Percentiles rank a stretch among this genome's conserved stretches.
Evolutionary conservation across 345 rosid species (phyloP).

Genomic region (Citrus inodora): DNA sequence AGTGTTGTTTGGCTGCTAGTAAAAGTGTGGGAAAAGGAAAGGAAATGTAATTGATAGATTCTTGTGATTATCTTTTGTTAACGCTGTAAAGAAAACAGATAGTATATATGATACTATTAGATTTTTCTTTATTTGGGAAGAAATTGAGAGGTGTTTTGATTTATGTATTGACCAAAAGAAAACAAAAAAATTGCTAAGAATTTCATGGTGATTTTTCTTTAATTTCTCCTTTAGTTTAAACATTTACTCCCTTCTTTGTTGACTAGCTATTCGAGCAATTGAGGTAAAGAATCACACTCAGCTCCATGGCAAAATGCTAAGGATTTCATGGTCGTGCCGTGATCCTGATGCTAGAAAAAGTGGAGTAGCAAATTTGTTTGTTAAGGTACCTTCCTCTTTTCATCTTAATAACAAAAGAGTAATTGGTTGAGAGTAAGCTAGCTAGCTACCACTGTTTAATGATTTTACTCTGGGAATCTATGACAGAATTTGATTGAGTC

Average conservation of each 20-base stretch:
- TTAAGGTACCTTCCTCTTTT: conserved; percentile 45
- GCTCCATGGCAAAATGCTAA: conserved; percentile 60
- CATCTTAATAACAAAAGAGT: background rate
- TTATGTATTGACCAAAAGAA: no score
- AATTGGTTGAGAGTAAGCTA: background rate
- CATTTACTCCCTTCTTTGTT: conserved; percentile 9
- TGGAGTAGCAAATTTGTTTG: conserved; percentile 69
- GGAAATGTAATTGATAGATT: background rate
- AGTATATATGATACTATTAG: no score
- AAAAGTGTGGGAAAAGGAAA: background rate
- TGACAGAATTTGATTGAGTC: conserved; percentile 6
- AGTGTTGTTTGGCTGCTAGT: conserved; percentile 3
- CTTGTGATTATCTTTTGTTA: no score
- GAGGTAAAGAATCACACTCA: conserved; percentile 54
- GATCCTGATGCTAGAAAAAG: conserved; percentile 67
- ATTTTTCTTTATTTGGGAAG: no score
- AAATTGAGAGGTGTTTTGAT: background rate
- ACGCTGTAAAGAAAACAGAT: no score
- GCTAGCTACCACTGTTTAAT: background rate
- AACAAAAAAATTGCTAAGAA: background rate
- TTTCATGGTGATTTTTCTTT: background rate
- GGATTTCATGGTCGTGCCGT: conserved; percentile 69
- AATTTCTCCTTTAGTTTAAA: background rate
- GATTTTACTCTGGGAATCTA: background rate
- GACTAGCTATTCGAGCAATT: conserved; percentile 55